A percentile compares a stretch with the other conserved stretches of the same genome.
Conservation (phyloP, 495 filamentous ascomycete genomes). For the Talaromyces ruber region DNA sequence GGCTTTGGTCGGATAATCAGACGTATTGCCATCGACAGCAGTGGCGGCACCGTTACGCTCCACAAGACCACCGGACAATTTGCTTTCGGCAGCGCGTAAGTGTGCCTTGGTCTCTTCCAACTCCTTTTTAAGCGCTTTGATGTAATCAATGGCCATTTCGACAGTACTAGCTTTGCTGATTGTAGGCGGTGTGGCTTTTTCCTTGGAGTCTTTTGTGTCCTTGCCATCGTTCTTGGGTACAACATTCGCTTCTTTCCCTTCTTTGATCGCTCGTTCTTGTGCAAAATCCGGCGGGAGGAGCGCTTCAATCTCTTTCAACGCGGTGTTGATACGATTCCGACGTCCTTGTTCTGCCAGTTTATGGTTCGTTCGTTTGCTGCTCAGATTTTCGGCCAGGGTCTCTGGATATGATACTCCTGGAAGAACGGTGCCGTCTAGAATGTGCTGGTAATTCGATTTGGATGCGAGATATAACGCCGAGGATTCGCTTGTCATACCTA, state of each 20-base stretch:
- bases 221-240: slow-evolving; percentile 9
- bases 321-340: slow-evolving; percentile 89
- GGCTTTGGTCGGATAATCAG: neutral
- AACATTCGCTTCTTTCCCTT: slow-evolving; percentile 15
- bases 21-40: neutral
- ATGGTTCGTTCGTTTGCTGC: slow-evolving; percentile 93
- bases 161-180: slow-evolving; percentile 95
- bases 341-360: slow-evolving; percentile 97
- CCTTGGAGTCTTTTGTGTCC: slow-evolving; percentile 10
- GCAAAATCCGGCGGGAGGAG: slow-evolving; percentile 56
- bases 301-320: slow-evolving; percentile 81
- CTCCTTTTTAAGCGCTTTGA: slow-evolving; percentile 72
- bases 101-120: slow-evolving; percentile 56
- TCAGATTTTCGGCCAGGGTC: slow-evolving; percentile 83
- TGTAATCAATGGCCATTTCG: slow-evolving; percentile 92
- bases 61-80: slow-evolving; percentile 22
- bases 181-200: slow-evolving; percentile 41
- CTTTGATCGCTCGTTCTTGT: slow-evolving; percentile 24
- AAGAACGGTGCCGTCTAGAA: slow-evolving; percentile 83
- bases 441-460: slow-evolving; percentile 97
- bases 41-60: neutral
- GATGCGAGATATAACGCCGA: slow-evolving; percentile 81
- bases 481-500: slow-evolving; percentile 51
- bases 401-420: slow-evolving; percentile 88
- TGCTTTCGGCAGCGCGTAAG: slow-evolving; percentile 55